Conservation (phyloP, 2,329 filamentous ascomycete species). For the Monilinia aucupariae region DNA sequence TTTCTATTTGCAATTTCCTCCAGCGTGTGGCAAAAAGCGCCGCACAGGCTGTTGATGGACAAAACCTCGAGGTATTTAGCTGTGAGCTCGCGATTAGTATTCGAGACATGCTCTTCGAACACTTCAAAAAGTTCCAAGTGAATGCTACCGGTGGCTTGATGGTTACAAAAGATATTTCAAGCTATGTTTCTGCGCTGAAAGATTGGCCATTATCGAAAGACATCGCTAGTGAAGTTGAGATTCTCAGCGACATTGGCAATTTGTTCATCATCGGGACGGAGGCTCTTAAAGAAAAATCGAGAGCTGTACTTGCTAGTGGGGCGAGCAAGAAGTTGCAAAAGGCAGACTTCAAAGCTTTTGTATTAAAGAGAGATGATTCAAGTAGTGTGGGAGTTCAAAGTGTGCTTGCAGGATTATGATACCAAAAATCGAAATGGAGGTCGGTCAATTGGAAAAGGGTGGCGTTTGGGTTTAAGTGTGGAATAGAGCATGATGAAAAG, state of each 20-base stretch:
- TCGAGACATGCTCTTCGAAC: conserved; percentile 74
- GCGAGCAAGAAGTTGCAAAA: conserved; percentile 53
- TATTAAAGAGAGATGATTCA: conserved; percentile 79
- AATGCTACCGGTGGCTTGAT: conserved; percentile 90
- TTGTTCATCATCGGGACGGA: conserved; percentile 89
- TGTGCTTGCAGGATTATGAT: conserved; percentile 54
- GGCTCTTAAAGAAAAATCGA: conserved; percentile 64
- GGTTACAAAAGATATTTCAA: conserved; percentile 92
- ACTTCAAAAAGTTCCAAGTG: conserved; percentile 91
- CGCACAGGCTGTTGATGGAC: conserved; percentile 67
- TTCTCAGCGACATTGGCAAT: conserved; percentile 88
- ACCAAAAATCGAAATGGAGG: conserved; percentile 17
- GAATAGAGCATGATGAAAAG: background rate
- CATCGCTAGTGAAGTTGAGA: conserved; percentile 66
- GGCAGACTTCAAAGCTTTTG: conserved; percentile 75
- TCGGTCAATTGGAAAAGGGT: conserved; percentile 8
- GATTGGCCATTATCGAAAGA: conserved; percentile 72
- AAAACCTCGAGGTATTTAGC: conserved; percentile 76
- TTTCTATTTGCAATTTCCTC: conserved; percentile 75
- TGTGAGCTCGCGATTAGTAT: conserved; percentile 78
- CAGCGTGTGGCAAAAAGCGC: conserved; percentile 58
- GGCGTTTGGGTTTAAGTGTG: conserved; percentile 11
- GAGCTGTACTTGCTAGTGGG: conserved; percentile 46
- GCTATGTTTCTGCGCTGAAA: conserved; percentile 81
- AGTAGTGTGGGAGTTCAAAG: conserved; percentile 76